Percentiles rank a stretch among this genome's conserved stretches.
Evolutionary conservation across 768 basidiomycete species (phyloP).

Genomic region (Zangia roseola): DNA sequence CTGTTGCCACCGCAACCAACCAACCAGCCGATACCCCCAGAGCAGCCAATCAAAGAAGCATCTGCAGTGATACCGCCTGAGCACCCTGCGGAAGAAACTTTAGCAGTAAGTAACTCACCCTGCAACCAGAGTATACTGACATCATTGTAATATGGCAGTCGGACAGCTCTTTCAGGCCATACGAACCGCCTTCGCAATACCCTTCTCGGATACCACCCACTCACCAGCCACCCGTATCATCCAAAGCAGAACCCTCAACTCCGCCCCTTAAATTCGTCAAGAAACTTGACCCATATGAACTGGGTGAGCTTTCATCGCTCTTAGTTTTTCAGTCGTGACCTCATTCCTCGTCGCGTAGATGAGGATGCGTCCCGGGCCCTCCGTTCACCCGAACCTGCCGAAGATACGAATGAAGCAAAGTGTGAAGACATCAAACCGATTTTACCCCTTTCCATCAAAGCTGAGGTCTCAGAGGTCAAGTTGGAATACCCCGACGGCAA

Average conservation of each 20-base stretch:
- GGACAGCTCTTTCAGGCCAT: conserved; percentile 20
- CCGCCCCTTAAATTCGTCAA: conserved; percentile 21
- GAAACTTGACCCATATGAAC: conserved; percentile 31
- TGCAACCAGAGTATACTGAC: background rate
- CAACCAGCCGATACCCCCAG: background rate
- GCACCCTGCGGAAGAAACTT: background rate
- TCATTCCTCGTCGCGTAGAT: conserved; percentile 8
- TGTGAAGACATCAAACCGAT: conserved; percentile 1
- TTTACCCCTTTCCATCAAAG: conserved; percentile 3
- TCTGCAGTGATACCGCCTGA: conserved; percentile 1
- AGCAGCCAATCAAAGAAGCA: background rate
- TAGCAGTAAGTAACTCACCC: conserved; percentile 2
- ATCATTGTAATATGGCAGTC: conserved; percentile 6
- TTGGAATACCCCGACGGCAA: too few relatives aligned
- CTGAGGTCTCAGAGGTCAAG: background rate
- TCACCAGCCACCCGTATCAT: background rate
- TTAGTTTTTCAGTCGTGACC: background rate
- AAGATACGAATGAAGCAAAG: background rate
- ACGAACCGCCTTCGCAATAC: conserved; percentile 24
- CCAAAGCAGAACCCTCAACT: background rate
- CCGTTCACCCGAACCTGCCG: conserved; percentile 3
- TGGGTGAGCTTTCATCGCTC: conserved; percentile 9
- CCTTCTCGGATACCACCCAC: conserved; percentile 15
- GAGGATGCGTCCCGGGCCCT: conserved; percentile 22
- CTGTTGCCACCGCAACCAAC: background rate